These are phyloP conservation scores for Eucalyptus rudis DNA, from an alignment of 345 rosid genomes.

Conservation along the genomic window DNA sequence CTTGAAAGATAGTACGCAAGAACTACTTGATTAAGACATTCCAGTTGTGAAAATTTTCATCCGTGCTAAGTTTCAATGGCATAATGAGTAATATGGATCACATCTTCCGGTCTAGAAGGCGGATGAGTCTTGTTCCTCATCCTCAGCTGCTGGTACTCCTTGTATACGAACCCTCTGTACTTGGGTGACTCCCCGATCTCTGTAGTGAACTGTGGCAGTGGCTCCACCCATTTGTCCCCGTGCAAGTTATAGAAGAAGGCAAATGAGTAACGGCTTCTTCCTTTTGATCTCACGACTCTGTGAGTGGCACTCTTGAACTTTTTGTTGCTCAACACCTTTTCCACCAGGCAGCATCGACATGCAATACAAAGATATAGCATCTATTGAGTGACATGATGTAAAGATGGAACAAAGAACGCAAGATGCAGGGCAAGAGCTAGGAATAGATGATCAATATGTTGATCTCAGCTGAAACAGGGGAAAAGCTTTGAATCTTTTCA, in stretches of 20 bases:
- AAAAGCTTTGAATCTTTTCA: neutral
- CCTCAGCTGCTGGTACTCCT: conserved; percentile 25
- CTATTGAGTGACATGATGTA: neutral
- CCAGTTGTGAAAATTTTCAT: neutral
- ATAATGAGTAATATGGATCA: conserved; percentile 33
- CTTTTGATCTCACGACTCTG: conserved; percentile 31
- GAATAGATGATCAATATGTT: neutral
- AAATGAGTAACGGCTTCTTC: conserved; percentile 20
- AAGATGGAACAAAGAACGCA: neutral
- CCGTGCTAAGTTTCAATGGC: neutral
- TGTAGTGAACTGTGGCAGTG: conserved; percentile 25
- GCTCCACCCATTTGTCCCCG: conserved; percentile 42
- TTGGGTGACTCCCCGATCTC: conserved; percentile 30
- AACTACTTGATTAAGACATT: neutral
- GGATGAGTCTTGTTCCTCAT: conserved; percentile 41
- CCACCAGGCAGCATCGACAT: neutral
- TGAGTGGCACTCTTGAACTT: conserved; percentile 43
- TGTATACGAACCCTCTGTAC: conserved; percentile 24
- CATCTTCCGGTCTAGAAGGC: conserved; percentile 29
- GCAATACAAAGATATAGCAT: neutral
- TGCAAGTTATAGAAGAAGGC: conserved; percentile 39
- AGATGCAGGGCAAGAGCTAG: neutral
- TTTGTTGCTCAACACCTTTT: conserved; percentile 42
- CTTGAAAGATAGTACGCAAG: neutral
- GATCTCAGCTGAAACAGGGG: neutral